These are phyloP conservation scores for Piper longum DNA, from an alignment of 164 flowering plant genomes.

Conservation along the genomic window DNA sequence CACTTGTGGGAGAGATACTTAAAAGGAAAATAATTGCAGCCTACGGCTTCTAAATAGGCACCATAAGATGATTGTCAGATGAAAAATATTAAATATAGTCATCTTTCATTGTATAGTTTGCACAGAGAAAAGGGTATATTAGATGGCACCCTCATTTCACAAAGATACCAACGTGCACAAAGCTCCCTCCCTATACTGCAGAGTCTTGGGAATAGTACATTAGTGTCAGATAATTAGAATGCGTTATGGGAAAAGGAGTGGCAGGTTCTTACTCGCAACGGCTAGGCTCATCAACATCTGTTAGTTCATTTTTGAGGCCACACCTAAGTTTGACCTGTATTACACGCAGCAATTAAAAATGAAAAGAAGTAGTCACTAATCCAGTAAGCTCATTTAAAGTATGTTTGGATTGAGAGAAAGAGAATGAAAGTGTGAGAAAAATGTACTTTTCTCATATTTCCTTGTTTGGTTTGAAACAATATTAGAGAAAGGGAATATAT, in stretches of 20 bases:
- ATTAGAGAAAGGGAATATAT: no score
- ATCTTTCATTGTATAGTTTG: no score
- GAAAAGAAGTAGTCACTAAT: neutral
- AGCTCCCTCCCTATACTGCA: neutral
- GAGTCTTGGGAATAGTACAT: neutral
- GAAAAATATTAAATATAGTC: neutral
- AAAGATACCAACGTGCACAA: neutral
- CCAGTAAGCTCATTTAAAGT: neutral
- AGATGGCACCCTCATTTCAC: neutral
- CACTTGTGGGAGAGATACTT: no score
- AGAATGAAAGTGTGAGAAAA: no score
- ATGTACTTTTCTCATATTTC: no score
- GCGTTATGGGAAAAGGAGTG: neutral
- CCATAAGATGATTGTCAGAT: no score
- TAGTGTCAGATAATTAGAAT: neutral
- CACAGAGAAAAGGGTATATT: neutral
- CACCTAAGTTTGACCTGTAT: slow-evolving; percentile 84
- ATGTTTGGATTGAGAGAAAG: no score
- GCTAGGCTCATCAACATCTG: slow-evolving; percentile 94
- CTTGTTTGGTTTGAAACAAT: no score
- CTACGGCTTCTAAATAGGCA: no score
- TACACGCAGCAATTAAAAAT: slow-evolving; percentile 1
- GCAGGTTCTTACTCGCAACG: slow-evolving; percentile 82
- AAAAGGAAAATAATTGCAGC: no score
- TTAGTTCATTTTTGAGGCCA: slow-evolving; percentile 72